These are phyloP conservation scores for Rhizomucor pusillus DNA, from an alignment of 371 early-diverging fungal genomes.

Conservation along the genomic window DNA sequence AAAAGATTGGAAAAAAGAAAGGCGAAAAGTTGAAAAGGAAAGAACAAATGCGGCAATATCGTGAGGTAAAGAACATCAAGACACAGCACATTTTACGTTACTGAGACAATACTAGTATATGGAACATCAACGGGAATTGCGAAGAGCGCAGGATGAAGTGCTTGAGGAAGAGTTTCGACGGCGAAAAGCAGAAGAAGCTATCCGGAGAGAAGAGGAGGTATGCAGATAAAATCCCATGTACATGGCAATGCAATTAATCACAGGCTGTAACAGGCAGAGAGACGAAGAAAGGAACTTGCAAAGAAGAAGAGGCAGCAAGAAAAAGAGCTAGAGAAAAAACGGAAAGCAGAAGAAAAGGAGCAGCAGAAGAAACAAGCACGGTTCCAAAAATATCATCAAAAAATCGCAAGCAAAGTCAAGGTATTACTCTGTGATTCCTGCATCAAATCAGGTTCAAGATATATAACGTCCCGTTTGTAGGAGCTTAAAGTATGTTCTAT, in stretches of 20 bases:
- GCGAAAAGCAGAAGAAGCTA: constrained; percentile 32
- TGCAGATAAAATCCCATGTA: neutral
- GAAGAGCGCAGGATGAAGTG: constrained; percentile 33
- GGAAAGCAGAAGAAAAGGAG: constrained; percentile 33
- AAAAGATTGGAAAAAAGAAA: constrained; percentile 52
- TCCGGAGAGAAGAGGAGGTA: constrained; percentile 34
- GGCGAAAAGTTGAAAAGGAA: constrained; percentile 52
- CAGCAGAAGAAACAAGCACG: constrained; percentile 18
- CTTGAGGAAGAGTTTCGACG: constrained; percentile 32
- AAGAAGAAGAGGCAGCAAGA: constrained; percentile 32
- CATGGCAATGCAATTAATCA: neutral
- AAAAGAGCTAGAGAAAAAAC: constrained; percentile 25
- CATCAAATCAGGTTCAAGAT: too few relatives aligned
- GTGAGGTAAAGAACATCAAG: constrained; percentile 28
- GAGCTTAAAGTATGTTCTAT: constrained; percentile 9
- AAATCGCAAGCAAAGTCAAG: constrained; percentile 4
- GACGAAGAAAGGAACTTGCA: constrained; percentile 22
- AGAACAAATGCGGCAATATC: constrained; percentile 55
- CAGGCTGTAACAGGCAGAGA: constrained; percentile 16
- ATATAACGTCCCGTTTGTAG: neutral
- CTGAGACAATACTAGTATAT: constrained; percentile 21
- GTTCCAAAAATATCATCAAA: constrained; percentile 29
- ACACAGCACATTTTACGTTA: neutral
- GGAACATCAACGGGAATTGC: constrained; percentile 33
- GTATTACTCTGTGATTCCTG: too few relatives aligned